These are phyloP conservation scores for Zopfochytrium polystomum DNA, from an alignment of 371 early-diverging fungal species.

Conservation along the genomic window DNA sequence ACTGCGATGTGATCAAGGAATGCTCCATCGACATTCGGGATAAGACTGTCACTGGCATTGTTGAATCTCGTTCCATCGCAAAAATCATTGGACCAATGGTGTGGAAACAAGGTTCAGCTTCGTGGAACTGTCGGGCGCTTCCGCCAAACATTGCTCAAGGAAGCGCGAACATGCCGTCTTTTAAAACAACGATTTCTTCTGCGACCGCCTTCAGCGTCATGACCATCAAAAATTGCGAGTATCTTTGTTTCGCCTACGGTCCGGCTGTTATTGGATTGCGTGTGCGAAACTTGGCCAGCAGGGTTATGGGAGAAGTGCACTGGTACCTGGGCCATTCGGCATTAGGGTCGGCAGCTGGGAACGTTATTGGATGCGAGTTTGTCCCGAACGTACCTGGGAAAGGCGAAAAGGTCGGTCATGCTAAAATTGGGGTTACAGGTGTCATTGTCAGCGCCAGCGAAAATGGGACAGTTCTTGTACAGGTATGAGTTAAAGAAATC, in stretches of 20 bases:
- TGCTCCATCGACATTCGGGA: constrained; percentile 13
- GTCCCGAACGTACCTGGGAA: constrained; percentile 18
- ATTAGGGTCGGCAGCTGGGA: constrained; percentile 6
- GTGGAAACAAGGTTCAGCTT: not conserved
- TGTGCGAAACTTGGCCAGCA: not conserved
- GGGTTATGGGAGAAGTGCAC: constrained; percentile 11
- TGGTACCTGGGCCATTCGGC: constrained; percentile 25
- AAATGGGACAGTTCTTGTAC: constrained; percentile 25
- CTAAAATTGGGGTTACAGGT: constrained; percentile 10
- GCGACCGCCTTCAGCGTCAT: constrained; percentile 25
- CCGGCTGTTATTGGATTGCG: constrained; percentile 22
- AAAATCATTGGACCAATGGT: not conserved
- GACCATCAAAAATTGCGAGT: constrained; percentile 6
- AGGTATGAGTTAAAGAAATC: constrained; percentile 17
- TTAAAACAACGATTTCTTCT: constrained; percentile 7
- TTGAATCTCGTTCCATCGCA: not conserved
- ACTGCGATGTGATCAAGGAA: constrained; percentile 23
- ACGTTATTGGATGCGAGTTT: constrained; percentile 26
- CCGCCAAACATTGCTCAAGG: not conserved
- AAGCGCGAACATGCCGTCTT: not conserved
- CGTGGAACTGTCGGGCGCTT: not conserved
- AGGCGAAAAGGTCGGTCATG: not conserved
- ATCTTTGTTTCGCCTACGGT: constrained; percentile 21
- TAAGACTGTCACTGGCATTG: constrained; percentile 1
- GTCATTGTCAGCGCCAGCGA: constrained; percentile 25